Conservation (phyloP, 352 stramenopile species). For the Phytophthora macrochlamydospora region DNA sequence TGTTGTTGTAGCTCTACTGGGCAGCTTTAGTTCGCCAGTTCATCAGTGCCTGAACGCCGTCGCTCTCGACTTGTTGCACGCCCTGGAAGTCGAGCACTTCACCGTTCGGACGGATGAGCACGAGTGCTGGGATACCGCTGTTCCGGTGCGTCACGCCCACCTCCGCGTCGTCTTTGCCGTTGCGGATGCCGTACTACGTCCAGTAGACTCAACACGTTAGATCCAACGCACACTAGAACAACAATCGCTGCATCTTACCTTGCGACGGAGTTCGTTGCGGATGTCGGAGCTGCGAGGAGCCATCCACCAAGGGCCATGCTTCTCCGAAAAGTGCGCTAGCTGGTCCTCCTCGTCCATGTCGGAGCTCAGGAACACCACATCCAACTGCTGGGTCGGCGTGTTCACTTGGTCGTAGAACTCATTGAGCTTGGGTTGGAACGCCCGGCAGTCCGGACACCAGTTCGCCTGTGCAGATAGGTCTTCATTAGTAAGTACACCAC, state of each 20-base stretch:
- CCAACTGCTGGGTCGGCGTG: slow-evolving; percentile 42
- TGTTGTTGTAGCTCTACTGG: neutral
- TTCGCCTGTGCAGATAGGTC: slow-evolving; percentile 51
- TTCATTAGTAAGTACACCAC: too few relatives aligned
- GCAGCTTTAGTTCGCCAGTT: slow-evolving; percentile 34
- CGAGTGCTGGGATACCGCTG: slow-evolving; percentile 70
- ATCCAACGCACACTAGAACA: neutral
- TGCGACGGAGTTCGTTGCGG: slow-evolving; percentile 72
- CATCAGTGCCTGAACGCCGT: slow-evolving; percentile 41
- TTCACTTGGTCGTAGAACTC: slow-evolving; percentile 69
- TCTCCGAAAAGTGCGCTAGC: slow-evolving; percentile 58
- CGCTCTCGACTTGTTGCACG: slow-evolving; percentile 54
- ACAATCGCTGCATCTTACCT: slow-evolving; percentile 33
- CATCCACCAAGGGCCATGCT: slow-evolving; percentile 74
- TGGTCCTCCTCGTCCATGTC: slow-evolving; percentile 63
- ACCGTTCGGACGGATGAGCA: slow-evolving; percentile 58
- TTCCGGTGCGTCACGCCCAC: slow-evolving; percentile 66
- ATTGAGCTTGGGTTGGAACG: slow-evolving; percentile 75
- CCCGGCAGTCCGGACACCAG: slow-evolving; percentile 80
- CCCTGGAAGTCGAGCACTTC: slow-evolving; percentile 65
- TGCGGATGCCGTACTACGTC: slow-evolving; percentile 63
- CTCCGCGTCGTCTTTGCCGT: slow-evolving; percentile 61
- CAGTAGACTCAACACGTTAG: neutral
- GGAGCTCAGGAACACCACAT: slow-evolving; percentile 79
- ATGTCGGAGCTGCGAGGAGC: slow-evolving; percentile 58